Percentiles rank a stretch among this genome's conserved stretches.
Evolutionary conservation across 2,329 filamentous ascomycete genomes (phyloP).

Genomic region (Paecilomyces niveus): DNA sequence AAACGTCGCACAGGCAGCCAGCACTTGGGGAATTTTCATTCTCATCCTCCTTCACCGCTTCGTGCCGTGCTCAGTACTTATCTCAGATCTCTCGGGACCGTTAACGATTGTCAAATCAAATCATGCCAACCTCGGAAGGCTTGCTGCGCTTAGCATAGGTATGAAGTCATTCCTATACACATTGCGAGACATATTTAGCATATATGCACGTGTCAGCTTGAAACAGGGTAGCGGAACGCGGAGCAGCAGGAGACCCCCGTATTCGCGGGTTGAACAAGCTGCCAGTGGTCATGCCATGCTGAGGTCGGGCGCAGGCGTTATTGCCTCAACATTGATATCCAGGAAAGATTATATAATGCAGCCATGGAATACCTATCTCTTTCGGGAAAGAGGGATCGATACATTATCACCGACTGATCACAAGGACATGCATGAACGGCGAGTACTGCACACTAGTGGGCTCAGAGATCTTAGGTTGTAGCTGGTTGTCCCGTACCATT

Average conservation of each 20-base stretch:
- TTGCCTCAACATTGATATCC: neutral
- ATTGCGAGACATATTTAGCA: neutral
- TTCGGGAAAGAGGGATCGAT: neutral
- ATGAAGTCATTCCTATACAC: neutral
- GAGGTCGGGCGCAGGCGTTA: neutral
- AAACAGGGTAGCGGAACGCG: neutral
- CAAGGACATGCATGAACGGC: neutral
- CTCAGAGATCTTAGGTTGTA: neutral
- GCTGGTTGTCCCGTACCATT: neutral
- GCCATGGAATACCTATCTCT: neutral
- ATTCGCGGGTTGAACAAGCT: neutral
- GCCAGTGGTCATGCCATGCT: neutral
- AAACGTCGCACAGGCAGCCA: neutral
- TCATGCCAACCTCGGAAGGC: neutral
- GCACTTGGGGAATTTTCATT: neutral
- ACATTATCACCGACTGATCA: neutral
- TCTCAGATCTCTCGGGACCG: neutral
- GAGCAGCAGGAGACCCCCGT: neutral
- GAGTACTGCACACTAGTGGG: neutral
- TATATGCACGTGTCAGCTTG: neutral
- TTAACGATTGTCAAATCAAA: neutral
- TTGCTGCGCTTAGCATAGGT: neutral
- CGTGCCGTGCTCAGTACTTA: neutral
- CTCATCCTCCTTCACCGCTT: neutral
- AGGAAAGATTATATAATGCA: neutral